Conservation (phyloP, 2,329 filamentous ascomycete species). For the Ophiostoma triangulosporum region DNA sequence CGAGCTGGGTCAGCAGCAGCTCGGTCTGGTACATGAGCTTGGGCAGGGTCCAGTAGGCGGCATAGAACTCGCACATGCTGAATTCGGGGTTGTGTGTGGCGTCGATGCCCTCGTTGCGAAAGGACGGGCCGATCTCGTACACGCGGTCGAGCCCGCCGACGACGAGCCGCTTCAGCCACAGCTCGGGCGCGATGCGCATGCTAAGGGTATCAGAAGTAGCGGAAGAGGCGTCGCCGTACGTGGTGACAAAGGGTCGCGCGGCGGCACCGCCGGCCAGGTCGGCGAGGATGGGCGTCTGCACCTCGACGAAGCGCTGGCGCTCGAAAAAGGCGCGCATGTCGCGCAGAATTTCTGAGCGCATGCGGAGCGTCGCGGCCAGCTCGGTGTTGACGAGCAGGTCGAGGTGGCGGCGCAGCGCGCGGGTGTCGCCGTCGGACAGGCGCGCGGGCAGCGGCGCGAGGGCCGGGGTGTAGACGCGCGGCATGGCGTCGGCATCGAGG, state of each 20-base stretch:
- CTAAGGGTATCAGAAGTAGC: constrained; percentile 32
- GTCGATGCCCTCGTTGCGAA: constrained; percentile 88
- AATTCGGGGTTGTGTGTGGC: constrained; percentile 94
- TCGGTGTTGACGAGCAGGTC: constrained; percentile 68
- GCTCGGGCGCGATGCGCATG: constrained; percentile 80
- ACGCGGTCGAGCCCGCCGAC: constrained; percentile 78
- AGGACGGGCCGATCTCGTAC: constrained; percentile 85
- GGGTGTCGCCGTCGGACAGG: constrained; percentile 57
- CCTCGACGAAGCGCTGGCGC: constrained; percentile 63
- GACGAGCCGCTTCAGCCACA: constrained; percentile 87
- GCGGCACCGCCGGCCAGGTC: constrained; percentile 74
- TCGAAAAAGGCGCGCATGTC: constrained; percentile 63
- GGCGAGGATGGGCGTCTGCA: constrained; percentile 80
- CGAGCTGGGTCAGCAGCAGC: constrained; percentile 43
- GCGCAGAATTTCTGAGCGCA: constrained; percentile 62
- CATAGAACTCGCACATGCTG: constrained; percentile 94
- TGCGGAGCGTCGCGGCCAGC: constrained; percentile 46
- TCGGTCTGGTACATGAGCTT: constrained; percentile 68
- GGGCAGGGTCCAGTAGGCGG: constrained; percentile 64
- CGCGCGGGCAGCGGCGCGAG: constrained; percentile 65
- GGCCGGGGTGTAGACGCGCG: constrained; percentile 60
- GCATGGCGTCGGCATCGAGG: constrained; percentile 53
- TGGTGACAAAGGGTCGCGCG: constrained; percentile 74
- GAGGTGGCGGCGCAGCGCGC: constrained; percentile 66
- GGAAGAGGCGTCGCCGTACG: constrained; percentile 22